A percentile compares a stretch with the other conserved stretches of the same genome.
Conservation (phyloP, 768 basidiomycete species). For the Kwoniella newhampshirensis region DNA sequence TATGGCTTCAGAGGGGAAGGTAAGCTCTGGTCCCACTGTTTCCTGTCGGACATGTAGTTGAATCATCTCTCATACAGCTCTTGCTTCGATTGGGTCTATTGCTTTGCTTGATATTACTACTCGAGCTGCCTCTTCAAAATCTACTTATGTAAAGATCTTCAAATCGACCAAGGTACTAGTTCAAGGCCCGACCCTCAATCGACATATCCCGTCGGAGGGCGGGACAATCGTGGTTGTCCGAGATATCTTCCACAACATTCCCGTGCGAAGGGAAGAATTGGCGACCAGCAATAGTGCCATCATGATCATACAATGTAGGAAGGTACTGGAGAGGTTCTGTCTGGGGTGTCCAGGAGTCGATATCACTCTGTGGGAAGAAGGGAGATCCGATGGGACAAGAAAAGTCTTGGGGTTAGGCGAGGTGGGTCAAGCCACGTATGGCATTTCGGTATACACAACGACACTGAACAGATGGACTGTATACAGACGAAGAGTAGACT, state of each 20-base stretch:
- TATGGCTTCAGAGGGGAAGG: conserved; percentile 97
- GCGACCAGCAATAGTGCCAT: neutral
- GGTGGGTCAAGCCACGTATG: conserved; percentile 56
- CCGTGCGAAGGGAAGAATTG: conserved; percentile 17
- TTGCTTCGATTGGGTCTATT: conserved; percentile 79
- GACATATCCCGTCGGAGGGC: conserved; percentile 62
- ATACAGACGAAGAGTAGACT: conserved; percentile 66
- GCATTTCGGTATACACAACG: neutral
- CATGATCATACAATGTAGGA: conserved; percentile 64
- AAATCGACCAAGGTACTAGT: conserved; percentile 74
- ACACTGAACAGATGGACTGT: neutral
- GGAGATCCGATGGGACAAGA: conserved; percentile 14
- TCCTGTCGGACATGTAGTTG: neutral
- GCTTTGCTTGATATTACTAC: conserved; percentile 79
- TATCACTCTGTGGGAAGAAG: conserved; percentile 63
- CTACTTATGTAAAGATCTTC: conserved; percentile 73
- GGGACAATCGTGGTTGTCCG: conserved; percentile 82
- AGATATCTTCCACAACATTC: conserved; percentile 85
- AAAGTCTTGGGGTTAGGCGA: conserved; percentile 64
- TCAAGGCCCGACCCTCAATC: conserved; percentile 61
- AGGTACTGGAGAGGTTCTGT: conserved; percentile 70
- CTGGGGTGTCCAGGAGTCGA: conserved; percentile 69
- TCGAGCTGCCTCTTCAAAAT: conserved; percentile 63
- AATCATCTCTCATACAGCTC: conserved; percentile 58
- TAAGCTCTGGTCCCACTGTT: conserved; percentile 43